Base-by-base conservation (phyloP, 805 yeast species). In the Starmerella sp. region DNA sequence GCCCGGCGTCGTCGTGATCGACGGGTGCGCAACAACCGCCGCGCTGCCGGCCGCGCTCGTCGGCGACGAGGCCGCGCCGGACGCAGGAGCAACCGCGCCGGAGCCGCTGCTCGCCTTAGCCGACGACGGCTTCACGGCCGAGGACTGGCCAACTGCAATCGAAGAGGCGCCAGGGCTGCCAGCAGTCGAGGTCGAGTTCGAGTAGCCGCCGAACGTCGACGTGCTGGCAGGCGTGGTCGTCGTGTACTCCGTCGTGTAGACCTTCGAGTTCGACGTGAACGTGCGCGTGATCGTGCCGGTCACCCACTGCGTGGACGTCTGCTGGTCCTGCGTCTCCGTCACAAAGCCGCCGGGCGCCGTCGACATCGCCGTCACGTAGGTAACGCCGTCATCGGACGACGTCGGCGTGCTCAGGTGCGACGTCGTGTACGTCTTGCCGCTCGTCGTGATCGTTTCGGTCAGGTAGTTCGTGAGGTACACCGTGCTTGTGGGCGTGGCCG, bases 311-410 rank as follows among this genome's bases (percentile, higher is more conserved):
- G 62, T 58, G n/a, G 53, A 35, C 15, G 63, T 53, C 39, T 14
- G 41, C 45, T 32, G 54, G 5, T 48, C 30, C 11, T 28, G 55
- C 6, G 60, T 50, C 30, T 22, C 32, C 14, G 49, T 50, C 28
- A 57, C 57, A 6, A 57, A 53, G n/a, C 52, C 58, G 9, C 57
- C 57, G 10, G 60, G 56, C 10, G 57, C 62, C 3, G 63, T 61
- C 15, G 58, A 51, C 46, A 51, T 15, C 36, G 28, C 59, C 6
- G 63, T 61, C 30, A 58, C 55, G 43, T 53, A 56, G 11, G 60
- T 54, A 31, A 59, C 54, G 9, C 46, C 62, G n/a, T 58, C 62
- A 13, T 41, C 53, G 17, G 45, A 22, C 5, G 44, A 37, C n/a
- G 54, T 22, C n/a, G 57, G 53, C 11, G 54, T 48, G 55, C 51